phyloP scores from a whole-genome alignment of 768 basidiomycete genomes.

The Termitomyces bulborhizus region DNA sequence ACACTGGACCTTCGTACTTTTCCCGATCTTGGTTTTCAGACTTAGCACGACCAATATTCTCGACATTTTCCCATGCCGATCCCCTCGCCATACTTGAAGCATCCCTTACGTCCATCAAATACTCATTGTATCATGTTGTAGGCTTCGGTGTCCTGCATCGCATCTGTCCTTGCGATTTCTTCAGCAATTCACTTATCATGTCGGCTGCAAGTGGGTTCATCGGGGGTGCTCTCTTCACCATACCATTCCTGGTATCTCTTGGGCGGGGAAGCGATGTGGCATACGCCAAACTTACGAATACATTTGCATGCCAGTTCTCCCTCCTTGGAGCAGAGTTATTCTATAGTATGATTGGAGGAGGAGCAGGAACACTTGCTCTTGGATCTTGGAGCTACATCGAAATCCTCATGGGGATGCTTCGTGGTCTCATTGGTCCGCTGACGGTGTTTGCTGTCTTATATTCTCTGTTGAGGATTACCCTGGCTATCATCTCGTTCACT shows the following conservation, averaged over 20 bases:
- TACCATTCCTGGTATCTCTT: background rate
- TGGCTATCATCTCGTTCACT: background rate
- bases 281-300: background rate
- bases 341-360: background rate
- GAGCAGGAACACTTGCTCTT: background rate
- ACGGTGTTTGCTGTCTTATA: background rate
- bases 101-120: background rate
- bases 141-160: background rate
- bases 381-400: background rate
- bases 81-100: background rate
- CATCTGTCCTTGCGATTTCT: background rate
- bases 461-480: background rate
- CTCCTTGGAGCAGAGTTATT: background rate
- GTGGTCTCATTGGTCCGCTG: background rate
- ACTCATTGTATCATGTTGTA: background rate
- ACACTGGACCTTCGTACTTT: background rate
- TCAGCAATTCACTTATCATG: background rate
- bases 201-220: background rate
- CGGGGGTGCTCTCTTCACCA: background rate
- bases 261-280: background rate
- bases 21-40: background rate
- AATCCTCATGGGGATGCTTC: background rate
- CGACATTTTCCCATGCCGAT: background rate
- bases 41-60: background rate
- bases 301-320: background rate